Base-by-base conservation (phyloP, 2,329 filamentous ascomycete genomes). In the Claviceps purpurea region DNA sequence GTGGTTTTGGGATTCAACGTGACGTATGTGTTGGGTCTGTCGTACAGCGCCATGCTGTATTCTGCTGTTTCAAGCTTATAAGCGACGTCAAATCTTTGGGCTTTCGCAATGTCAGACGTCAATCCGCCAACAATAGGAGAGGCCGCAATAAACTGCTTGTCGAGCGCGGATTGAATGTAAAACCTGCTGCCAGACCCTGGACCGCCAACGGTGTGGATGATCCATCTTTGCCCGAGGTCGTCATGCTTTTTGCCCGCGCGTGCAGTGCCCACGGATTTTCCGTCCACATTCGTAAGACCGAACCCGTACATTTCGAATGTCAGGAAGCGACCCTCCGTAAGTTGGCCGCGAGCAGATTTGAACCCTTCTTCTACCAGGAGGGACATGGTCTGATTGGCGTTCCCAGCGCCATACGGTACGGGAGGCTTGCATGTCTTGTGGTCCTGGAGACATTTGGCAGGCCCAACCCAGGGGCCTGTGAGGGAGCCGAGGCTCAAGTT, bases 371-470 rank as follows among this genome's bases (percentile, higher is more conserved):
- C 76, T 47, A 68, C 65, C 4, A 66, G 79, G 67, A 94, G 87
- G 73, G 93, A 93, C 60, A 95, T 84, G 66, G 94, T 86, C 71
- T 94, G 76, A 62, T 94, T 94, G 58, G 82, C 82, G 30, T 58
- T 58, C 10, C 30, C 22, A 2, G 30, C 20, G 4, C 56, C 56
- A n/a, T 55, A 57, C 4, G 56, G 56, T 5, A 58, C 45, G 0
- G 52, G 54, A 0, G 55, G 56, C 11, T 50, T 50, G 44, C 51
- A 48, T 2, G 45, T 38, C 37, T 24, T 41, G 42, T 56, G 40
- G 34, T 58, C 52, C 20, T 52, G 40, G 4, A 56, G 53, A 43
- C 56, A 58, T n/a, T 42, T 54, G 5, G 56, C 55, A 5, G 55
- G 52, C 2, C 56, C 55, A 7, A 57, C 54, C 55, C 56, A 58